Evolutionary conservation across 2,329 filamentous ascomycete genomes (phyloP).

Genomic region (Trichoderma harzianum): DNA sequence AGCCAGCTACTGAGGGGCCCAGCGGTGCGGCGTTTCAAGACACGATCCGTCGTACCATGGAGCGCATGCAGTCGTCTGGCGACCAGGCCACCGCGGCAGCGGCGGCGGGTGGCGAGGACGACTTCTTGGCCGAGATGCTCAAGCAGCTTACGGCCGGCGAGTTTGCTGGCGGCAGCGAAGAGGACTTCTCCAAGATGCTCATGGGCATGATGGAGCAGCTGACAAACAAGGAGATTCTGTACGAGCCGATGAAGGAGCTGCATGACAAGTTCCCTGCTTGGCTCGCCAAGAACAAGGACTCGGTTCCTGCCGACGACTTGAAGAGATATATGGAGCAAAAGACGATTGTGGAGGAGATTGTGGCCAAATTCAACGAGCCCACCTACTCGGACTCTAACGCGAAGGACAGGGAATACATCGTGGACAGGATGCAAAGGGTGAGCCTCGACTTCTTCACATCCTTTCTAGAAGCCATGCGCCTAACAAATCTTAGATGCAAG

Average conservation of each 20-base stretch:
- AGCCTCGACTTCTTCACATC: neutral
- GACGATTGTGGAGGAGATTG: constrained; percentile 77
- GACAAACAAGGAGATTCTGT: constrained; percentile 96
- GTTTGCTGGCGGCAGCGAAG: constrained; percentile 61
- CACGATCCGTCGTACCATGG: constrained; percentile 90
- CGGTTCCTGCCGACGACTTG: constrained; percentile 66
- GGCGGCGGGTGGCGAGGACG: constrained; percentile 64
- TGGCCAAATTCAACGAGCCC: constrained; percentile 78
- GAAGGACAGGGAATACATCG: constrained; percentile 83
- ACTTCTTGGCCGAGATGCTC: constrained; percentile 87
- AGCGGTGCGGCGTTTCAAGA: constrained; percentile 69
- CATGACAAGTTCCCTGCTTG: constrained; percentile 88
- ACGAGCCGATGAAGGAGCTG: constrained; percentile 98
- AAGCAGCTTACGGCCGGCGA: constrained; percentile 71
- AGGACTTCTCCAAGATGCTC: constrained; percentile 91
- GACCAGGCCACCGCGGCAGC: constrained; percentile 79
- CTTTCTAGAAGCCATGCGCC: neutral
- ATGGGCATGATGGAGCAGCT: constrained; percentile 99
- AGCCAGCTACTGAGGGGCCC: constrained; percentile 26
- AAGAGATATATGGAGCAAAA: constrained; percentile 80
- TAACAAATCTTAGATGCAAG: constrained; percentile 77
- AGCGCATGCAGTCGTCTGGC: constrained; percentile 88
- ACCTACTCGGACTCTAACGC: constrained; percentile 80
- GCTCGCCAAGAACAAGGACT: constrained; percentile 72
- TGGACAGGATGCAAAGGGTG: constrained; percentile 97